These are phyloP conservation scores for Clohesyomyces aquaticus DNA, from an alignment of 495 filamentous ascomycete genomes.

Conservation along the genomic window DNA sequence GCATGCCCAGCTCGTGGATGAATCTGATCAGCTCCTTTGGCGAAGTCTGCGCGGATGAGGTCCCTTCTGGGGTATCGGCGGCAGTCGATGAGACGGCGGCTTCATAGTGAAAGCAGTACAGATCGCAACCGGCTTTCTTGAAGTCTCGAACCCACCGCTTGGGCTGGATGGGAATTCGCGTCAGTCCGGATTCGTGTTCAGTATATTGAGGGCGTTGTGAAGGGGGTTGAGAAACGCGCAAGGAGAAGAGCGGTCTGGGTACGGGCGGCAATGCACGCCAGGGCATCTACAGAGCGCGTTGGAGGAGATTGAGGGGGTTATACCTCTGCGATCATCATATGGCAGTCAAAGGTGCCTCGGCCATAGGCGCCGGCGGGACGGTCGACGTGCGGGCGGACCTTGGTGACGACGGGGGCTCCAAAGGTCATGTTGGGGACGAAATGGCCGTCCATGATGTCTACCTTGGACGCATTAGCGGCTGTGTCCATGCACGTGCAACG, in stretches of 20 bases:
- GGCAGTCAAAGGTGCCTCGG: conserved; percentile 95
- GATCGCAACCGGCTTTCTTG: conserved; percentile 88
- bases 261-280: conserved; percentile 31
- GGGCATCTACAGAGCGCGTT: conserved; percentile 12
- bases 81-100: conserved; percentile 85
- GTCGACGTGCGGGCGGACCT: conserved; percentile 83
- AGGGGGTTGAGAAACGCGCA: conserved; percentile 11
- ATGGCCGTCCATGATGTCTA: conserved; percentile 71
- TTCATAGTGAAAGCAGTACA: conserved; percentile 99
- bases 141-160: conserved; percentile 98
- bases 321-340: conserved; percentile 99
- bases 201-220: conserved; percentile 34
- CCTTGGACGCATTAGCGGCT: conserved; percentile 36
- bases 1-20: conserved; percentile 85
- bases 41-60: conserved; percentile 67
- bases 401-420: conserved; percentile 89
- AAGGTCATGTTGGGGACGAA: conserved; percentile 99
- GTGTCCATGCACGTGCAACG: conserved; percentile 8
- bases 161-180: conserved; percentile 59
- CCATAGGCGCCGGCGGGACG: conserved; percentile 60
- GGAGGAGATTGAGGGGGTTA: conserved; percentile 13
- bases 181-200: conserved; percentile 25
- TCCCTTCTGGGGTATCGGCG: conserved; percentile 74
- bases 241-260: conserved; percentile 1
- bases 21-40: conserved; percentile 85